Evolutionary conservation across 306 rosid species (phyloP).

Genomic region (Casuarina cunninghamiana): DNA sequence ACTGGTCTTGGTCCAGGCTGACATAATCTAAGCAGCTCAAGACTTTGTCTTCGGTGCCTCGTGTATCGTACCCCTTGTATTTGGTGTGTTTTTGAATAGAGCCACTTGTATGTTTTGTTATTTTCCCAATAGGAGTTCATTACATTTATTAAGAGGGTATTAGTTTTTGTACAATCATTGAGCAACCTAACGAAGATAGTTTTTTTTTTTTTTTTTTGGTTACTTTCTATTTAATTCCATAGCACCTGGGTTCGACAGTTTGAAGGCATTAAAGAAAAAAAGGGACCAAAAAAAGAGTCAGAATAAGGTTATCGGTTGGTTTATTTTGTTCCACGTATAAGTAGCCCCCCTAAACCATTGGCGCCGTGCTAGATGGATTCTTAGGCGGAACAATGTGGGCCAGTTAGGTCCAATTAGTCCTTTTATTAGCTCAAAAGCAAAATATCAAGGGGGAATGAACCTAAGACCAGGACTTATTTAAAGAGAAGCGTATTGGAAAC

Average conservation of each 20-base stretch:
- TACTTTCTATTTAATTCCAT: background rate
- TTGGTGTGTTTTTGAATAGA: no score
- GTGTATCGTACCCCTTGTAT: no score
- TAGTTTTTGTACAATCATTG: no score
- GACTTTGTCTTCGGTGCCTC: no score
- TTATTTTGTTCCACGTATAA: background rate
- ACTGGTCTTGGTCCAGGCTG: no score
- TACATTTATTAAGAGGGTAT: no score
- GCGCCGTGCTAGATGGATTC: background rate
- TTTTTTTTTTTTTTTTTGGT: no score
- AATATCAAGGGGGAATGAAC: constrained; percentile 1
- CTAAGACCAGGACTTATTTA: background rate
- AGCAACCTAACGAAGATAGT: background rate
- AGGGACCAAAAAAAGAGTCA: background rate
- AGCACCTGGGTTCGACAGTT: background rate
- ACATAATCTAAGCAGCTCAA: no score
- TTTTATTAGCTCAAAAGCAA: background rate
- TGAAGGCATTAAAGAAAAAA: background rate
- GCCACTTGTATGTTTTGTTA: no score
- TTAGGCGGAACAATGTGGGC: background rate
- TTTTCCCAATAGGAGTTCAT: no score
- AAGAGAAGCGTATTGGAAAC: background rate
- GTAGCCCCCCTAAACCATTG: background rate
- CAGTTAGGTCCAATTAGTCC: background rate
- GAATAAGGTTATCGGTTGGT: background rate